Base-by-base conservation (phyloP, 202 grass and related monocot genomes). In the Saccharum hybrid region DNA sequence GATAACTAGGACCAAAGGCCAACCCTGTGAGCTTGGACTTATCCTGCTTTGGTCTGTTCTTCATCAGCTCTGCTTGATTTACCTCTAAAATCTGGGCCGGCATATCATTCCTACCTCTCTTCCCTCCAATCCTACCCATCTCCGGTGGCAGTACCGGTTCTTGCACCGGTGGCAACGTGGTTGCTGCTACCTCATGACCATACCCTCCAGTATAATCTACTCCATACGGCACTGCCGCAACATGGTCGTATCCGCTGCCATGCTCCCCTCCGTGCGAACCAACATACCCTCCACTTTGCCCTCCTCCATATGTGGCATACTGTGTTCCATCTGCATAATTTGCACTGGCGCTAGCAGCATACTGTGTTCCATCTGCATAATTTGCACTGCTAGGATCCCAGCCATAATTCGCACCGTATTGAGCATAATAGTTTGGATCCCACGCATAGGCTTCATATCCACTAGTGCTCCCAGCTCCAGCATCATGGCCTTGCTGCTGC, bases 41-140 rank as follows among this genome's bases (percentile, higher is more conserved):
- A 84, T 96, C 96, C 54, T 90, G 87, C 85, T 84, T 99, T 2
- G 96, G 96, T 62, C 96, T 85, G 79, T 96, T 91, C 75, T 96
- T 96, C 91, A 99, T 94, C 72, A 99, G 74, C 41, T 99, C 96
- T 68, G 88, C 93, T 81, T 93, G 93, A 68, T 96, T 88, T 74
- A 99, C 91, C 88, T 99, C 96, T 79, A 96, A 60, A 62, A 99
- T 89, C 87, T 94, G 89, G 4, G 41, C 57, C 4, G 88, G 96
- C 67, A 71, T 86, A 49, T 92, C 92, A 73, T 86, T 96, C 56
- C 91, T 89, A 37, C 96, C 88, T 88, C 96, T 92, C 85, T 94
- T 99, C 33, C 93, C 96, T 46, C 77, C 88, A 52, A 90, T 87
- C 76, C 85, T 99, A 56, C 83, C 84, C 70, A 90, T 34, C 70